These are phyloP conservation scores for Hericium erinaceus DNA, from an alignment of 768 basidiomycete species.

Conservation along the genomic window DNA sequence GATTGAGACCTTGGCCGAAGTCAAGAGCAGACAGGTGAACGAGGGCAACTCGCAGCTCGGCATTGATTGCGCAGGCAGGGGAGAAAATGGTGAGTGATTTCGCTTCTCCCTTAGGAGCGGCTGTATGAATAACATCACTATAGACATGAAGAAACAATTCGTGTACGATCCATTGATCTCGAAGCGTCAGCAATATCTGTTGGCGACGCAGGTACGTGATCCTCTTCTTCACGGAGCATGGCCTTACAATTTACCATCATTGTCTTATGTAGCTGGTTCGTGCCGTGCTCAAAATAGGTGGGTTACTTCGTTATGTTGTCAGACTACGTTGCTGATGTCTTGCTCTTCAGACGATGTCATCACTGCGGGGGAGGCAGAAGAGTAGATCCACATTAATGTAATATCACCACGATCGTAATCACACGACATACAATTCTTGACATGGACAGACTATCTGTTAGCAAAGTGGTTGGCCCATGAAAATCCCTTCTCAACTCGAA, in stretches of 20 bases:
- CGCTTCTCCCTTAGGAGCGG: neutral
- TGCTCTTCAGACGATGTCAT: constrained; percentile 65
- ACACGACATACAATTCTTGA: neutral
- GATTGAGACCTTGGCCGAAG: constrained; percentile 93
- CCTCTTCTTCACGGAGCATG: neutral
- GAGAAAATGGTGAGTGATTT: constrained; percentile 67
- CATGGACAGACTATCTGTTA: too few species aligned
- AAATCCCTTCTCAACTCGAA: too few species aligned
- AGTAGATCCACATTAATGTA: constrained; percentile 20
- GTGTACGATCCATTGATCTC: constrained; percentile 97
- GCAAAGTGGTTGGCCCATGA: too few species aligned
- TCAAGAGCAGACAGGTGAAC: constrained; percentile 85
- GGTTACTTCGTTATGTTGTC: constrained; percentile 15
- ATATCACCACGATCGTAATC: constrained; percentile 4
- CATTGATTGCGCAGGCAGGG: constrained; percentile 84
- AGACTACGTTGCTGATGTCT: constrained; percentile 1
- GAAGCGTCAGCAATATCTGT: constrained; percentile 91
- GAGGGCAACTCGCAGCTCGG: constrained; percentile 83
- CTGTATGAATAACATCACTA: neutral
- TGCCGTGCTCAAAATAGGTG: constrained; percentile 83
- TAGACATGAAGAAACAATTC: constrained; percentile 97
- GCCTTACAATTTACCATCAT: neutral
- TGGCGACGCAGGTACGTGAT: constrained; percentile 81
- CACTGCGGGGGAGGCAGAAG: constrained; percentile 58
- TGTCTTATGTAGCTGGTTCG: constrained; percentile 52